Evolutionary conservation across 2,329 filamentous ascomycete species (phyloP), one percentile per base, ranked within the genome.

Genomic region (Thielaviopsis populi): DNA sequence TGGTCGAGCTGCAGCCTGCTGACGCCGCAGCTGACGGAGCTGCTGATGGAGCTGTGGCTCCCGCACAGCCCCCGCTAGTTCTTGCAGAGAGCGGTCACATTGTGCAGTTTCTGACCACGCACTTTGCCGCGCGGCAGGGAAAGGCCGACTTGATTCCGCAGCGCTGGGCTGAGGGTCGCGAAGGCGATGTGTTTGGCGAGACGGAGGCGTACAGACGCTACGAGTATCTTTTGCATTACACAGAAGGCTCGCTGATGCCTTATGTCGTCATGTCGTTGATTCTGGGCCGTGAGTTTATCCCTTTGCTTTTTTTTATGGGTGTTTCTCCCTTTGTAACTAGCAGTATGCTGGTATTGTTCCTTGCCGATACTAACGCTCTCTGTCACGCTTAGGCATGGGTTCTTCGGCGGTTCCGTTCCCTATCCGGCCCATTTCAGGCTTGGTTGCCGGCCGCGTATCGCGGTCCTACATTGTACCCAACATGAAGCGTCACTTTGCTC

Each of bases 1-100:
- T 92, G 50, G 76, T 97, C 68, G 82, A 81, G 8, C 77, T 96
- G 69, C 72, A 76, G 0, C 69, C 75, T 0, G 74, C 69, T 2
- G 68, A 67, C 22, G 59, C 67, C n/a, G 19, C 46, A 19, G n/a
- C 22, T 46, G 50, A 17, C 17, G 50, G 11, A 4, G 50, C 17
- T 10, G 22, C 11, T n/a, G 33, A 4, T 8, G 33, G 33, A 8
- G 33, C 33, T 37, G 33, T 8, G 3, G 33, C 33, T 4, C 24
- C 50, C 17, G 10, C 43, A 24, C 69, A 63, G 5, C 72, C 80
- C 68, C 76, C 80, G 1, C 70, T 83, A 11, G 81, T 92, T 0
- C 76, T 96, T 58, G 89, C 89, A 10, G 92, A 97, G 75, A 92
- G 87, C 54, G 90, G 82, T 5, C 81, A 85, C 65, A 92, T 96